Conservation (phyloP, 768 basidiomycete genomes). For the Trametes cingulata region DNA sequence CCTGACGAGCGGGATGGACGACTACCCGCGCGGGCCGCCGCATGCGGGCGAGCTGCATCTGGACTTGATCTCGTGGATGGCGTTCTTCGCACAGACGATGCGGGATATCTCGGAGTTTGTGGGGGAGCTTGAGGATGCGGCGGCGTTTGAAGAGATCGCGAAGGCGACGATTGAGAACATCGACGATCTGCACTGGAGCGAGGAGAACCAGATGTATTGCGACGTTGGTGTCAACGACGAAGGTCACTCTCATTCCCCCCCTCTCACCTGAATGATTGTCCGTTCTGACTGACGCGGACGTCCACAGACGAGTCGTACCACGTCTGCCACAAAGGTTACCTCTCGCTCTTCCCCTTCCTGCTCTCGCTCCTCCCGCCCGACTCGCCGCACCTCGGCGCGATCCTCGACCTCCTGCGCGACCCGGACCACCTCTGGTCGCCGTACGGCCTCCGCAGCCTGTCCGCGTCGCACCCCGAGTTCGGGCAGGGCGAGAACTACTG, state of each 20-base stretch:
- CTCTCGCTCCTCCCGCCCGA: slow-evolving; percentile 74
- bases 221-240: slow-evolving; percentile 84
- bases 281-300: background rate
- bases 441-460: slow-evolving; percentile 87
- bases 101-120: slow-evolving; percentile 83
- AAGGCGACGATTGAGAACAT: slow-evolving; percentile 82
- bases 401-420: slow-evolving; percentile 77
- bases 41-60: slow-evolving; percentile 91
- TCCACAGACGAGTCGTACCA: slow-evolving; percentile 83
- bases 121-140: slow-evolving; percentile 80
- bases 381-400: slow-evolving; percentile 79
- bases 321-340: slow-evolving; percentile 89
- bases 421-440: slow-evolving; percentile 90
- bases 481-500: slow-evolving; percentile 96
- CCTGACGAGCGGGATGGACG: slow-evolving; percentile 93
- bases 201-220: slow-evolving; percentile 90
- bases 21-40: slow-evolving; percentile 89
- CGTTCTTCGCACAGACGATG: slow-evolving; percentile 94
- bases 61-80: slow-evolving; percentile 96
- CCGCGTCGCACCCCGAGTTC: slow-evolving; percentile 85
- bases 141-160: slow-evolving; percentile 77
- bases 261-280: background rate
- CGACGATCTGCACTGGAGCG: slow-evolving; percentile 92
- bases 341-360: slow-evolving; percentile 92
- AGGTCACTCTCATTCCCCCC: slow-evolving; percentile 45